These are phyloP conservation scores for Nicotiana rustica DNA, from an alignment of 305 asterid genomes.

Conservation along the genomic window DNA sequence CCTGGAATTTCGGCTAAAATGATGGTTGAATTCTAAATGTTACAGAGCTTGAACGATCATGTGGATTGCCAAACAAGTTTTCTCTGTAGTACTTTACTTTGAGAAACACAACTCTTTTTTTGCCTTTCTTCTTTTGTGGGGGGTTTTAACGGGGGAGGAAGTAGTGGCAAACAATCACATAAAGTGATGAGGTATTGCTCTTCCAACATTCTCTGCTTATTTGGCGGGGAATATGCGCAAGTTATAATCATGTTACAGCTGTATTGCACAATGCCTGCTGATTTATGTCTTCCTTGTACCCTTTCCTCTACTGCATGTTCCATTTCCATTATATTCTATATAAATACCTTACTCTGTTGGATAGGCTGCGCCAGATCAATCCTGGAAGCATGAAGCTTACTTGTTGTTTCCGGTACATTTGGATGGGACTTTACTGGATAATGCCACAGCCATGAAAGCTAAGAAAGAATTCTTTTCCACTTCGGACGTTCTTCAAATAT, in stretches of 20 bases:
- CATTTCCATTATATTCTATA: slow-evolving; percentile 26
- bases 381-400: slow-evolving; percentile 98
- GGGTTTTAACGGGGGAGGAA: background rate
- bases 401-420: slow-evolving; percentile 92
- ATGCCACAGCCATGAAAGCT: slow-evolving; percentile 71
- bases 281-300: background rate
- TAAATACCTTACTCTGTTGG: slow-evolving; percentile 39
- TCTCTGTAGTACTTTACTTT: slow-evolving; percentile 1
- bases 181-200: background rate
- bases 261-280: background rate
- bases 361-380: slow-evolving; percentile 85
- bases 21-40: background rate
- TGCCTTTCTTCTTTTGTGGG: slow-evolving; percentile 8
- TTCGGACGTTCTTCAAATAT: slow-evolving; percentile 87
- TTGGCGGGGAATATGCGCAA: background rate
- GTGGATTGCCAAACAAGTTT: background rate
- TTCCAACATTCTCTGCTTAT: slow-evolving; percentile 4
- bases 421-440: slow-evolving; percentile 93
- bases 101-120: slow-evolving; percentile 10
- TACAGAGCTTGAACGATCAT: background rate
- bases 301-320: slow-evolving; percentile 4
- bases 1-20: background rate
- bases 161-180: background rate
- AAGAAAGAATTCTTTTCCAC: slow-evolving; percentile 93
- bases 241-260: slow-evolving; percentile 2